These are phyloP conservation scores for Uronychia binucleata DNA, from an alignment of 73 alveolate species.

Conservation along the genomic window DNA sequence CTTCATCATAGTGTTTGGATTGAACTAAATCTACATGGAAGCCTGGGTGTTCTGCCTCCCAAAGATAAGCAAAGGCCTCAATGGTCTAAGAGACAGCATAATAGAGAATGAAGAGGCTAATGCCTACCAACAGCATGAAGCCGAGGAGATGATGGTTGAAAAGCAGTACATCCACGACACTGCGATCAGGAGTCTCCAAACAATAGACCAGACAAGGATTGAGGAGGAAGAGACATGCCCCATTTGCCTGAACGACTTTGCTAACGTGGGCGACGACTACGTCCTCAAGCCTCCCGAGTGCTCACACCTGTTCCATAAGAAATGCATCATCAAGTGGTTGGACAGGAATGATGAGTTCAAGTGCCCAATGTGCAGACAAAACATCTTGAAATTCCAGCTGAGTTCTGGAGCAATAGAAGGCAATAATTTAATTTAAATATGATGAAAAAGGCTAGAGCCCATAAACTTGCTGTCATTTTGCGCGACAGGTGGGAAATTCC, in stretches of 20 bases:
- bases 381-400: too few species aligned
- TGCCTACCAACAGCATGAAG: neutral
- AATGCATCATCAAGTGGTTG: neutral
- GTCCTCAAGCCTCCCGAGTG: neutral
- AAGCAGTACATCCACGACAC: neutral
- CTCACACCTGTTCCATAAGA: neutral
- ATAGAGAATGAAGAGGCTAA: neutral
- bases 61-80: neutral
- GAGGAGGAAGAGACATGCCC: neutral
- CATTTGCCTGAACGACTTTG: neutral
- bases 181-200: neutral
- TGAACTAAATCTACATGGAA: neutral
- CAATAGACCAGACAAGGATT: neutral
- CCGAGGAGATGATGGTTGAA: neutral
- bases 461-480: neutral
- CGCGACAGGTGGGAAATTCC: neutral
- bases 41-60: neutral
- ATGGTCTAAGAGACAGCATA: neutral
- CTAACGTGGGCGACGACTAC: neutral
- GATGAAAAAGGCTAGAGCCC: neutral
- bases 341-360: neutral
- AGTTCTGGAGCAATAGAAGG: neutral
- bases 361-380: neutral
- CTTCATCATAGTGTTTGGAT: too few species aligned
- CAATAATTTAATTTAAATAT: neutral